Conservation (phyloP, 1,284 basidiomycete species). For the Ganoderma leucocontextum region DNA sequence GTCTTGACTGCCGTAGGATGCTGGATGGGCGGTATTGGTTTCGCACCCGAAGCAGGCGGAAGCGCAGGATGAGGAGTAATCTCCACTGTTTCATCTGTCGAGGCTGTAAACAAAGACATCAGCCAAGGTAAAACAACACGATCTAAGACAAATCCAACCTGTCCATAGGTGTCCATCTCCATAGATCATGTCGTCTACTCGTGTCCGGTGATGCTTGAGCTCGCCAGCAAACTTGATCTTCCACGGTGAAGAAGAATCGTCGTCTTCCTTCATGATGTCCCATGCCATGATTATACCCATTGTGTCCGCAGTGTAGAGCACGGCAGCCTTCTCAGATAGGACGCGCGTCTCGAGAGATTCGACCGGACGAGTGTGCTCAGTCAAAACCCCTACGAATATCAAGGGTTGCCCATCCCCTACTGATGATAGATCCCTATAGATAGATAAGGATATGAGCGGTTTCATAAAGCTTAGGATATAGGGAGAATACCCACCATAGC, state of each 20-base stretch:
- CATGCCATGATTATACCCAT: slow-evolving; percentile 86
- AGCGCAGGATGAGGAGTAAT: slow-evolving; percentile 52
- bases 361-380: slow-evolving; percentile 78
- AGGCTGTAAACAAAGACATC: slow-evolving; percentile 58
- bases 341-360: slow-evolving; percentile 64
- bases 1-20: slow-evolving; percentile 78
- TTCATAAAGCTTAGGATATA: slow-evolving; percentile 7
- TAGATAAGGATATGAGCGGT: neutral
- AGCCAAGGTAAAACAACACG: neutral
- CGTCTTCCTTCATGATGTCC: slow-evolving; percentile 62
- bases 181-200: slow-evolving; percentile 77
- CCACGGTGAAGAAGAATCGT: slow-evolving; percentile 56
- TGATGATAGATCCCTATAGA: slow-evolving; percentile 66
- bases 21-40: slow-evolving; percentile 59
- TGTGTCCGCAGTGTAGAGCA: slow-evolving; percentile 84
- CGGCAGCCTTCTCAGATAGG: slow-evolving; percentile 52
- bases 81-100: slow-evolving; percentile 85
- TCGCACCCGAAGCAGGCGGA: slow-evolving; percentile 31
- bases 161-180: slow-evolving; percentile 83
- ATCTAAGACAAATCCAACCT: slow-evolving; percentile 55
- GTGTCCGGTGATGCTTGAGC: slow-evolving; percentile 78
- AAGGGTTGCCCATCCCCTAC: slow-evolving; percentile 55
- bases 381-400: slow-evolving; percentile 66
- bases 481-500: slow-evolving; percentile 69
- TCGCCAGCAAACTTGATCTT: slow-evolving; percentile 61